Percentiles rank a stretch among this genome's conserved stretches.
phyloP scores from a whole-genome alignment of 139 green algal genomes.

The Eudorina sp. region DNA sequence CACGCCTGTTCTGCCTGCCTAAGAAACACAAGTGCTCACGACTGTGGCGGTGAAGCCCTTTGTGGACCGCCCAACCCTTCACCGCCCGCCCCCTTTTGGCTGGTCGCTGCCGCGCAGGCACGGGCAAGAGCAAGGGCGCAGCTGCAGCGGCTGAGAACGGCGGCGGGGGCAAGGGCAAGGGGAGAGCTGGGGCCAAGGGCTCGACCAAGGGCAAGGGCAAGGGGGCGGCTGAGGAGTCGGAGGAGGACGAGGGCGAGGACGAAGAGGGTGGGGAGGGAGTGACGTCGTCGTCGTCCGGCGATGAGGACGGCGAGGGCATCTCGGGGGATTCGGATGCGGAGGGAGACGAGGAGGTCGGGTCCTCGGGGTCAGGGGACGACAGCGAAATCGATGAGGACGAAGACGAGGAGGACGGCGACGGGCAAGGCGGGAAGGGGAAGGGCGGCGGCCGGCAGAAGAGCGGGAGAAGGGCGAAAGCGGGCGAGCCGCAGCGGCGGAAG shows the following conservation, averaged over 20 bases:
- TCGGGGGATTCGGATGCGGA: conserved; percentile 27
- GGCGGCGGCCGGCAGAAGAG: neutral
- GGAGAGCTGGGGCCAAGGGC: too few species aligned
- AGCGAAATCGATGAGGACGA: conserved; percentile 17
- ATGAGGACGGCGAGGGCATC: neutral
- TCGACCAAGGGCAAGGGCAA: neutral
- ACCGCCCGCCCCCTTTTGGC: too few species aligned
- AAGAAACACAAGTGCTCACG: too few species aligned
- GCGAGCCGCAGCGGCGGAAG: neutral
- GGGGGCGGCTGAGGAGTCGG: neutral
- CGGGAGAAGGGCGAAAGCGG: conserved; percentile 2
- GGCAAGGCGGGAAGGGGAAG: neutral
- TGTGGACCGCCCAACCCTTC: neutral
- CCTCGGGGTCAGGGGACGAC: neutral
- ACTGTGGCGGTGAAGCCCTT: too few species aligned
- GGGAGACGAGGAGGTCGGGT: neutral
- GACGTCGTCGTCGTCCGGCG: neutral
- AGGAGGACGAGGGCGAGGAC: conserved; percentile 1
- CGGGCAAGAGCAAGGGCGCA: neutral
- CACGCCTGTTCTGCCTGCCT: too few species aligned
- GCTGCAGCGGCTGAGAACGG: neutral
- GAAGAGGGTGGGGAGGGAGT: neutral
- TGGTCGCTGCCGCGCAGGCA: too few species aligned
- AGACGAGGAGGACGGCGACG: conserved; percentile 1
- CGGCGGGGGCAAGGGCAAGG: neutral